Percentiles rank a stretch among this genome's conserved stretches.
Conservation (phyloP, 2,329 filamentous ascomycete genomes). For the Cladophialophora immunda region DNA sequence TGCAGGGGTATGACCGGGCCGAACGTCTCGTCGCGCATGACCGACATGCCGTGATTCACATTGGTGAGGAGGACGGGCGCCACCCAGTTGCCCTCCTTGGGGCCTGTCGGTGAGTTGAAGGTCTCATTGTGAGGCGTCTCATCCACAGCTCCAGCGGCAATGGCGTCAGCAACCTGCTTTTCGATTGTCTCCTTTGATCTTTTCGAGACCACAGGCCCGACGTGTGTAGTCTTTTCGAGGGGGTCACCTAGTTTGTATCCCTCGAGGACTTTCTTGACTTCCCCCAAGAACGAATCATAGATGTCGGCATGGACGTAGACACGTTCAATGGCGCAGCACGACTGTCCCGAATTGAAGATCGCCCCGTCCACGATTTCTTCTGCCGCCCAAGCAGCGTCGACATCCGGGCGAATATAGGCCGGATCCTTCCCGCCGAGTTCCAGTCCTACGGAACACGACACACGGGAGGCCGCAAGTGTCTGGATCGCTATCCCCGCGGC, state of each 20-base stretch:
- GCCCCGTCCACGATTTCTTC: slow-evolving; percentile 94
- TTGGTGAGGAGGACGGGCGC: slow-evolving; percentile 82
- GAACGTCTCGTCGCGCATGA: slow-evolving; percentile 96
- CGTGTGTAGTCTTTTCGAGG: slow-evolving; percentile 76
- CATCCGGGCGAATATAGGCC: slow-evolving; percentile 85
- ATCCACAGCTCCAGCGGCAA: slow-evolving; percentile 84
- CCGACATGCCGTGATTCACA: slow-evolving; percentile 81
- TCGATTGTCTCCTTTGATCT: slow-evolving; percentile 78
- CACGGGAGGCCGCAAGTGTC: slow-evolving; percentile 79
- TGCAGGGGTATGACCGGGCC: slow-evolving; percentile 91
- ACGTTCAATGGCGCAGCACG: slow-evolving; percentile 91
- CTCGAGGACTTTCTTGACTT: slow-evolving; percentile 79
- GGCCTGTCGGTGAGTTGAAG: slow-evolving; percentile 73
- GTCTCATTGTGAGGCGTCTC: slow-evolving; percentile 82
- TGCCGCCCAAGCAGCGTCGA: slow-evolving; percentile 88
- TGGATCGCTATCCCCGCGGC: slow-evolving; percentile 87
- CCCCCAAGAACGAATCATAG: slow-evolving; percentile 81
- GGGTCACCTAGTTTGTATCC: slow-evolving; percentile 91
- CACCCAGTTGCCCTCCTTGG: slow-evolving; percentile 82
- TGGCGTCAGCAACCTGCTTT: slow-evolving; percentile 80
- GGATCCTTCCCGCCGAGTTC: slow-evolving; percentile 96
- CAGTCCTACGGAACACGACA: slow-evolving; percentile 72
- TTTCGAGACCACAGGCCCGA: slow-evolving; percentile 89
- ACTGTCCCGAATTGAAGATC: slow-evolving; percentile 99
- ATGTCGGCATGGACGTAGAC: slow-evolving; percentile 89